Evolutionary conservation across 2,329 filamentous ascomycete species (phyloP).

Genomic region (Zalaria sp.): DNA sequence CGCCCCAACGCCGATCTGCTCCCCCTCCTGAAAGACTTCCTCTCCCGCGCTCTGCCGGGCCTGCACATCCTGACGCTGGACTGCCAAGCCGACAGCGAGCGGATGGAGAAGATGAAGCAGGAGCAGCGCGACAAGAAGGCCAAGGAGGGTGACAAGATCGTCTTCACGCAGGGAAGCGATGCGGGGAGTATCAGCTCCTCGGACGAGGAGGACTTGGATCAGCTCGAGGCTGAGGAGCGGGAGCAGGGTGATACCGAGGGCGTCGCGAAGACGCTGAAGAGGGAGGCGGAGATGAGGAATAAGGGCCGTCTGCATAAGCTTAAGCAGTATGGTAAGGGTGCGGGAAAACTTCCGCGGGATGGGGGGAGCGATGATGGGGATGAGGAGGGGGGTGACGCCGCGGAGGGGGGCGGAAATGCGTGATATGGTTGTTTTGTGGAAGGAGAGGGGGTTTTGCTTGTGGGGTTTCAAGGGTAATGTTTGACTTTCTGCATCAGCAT

Average conservation of each 20-base stretch:
- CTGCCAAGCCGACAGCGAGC: constrained; percentile 57
- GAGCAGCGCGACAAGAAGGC: constrained; percentile 64
- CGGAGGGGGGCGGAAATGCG: background rate
- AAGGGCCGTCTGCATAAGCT: constrained; percentile 2
- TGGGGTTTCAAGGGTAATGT: too few species aligned
- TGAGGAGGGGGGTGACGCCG: background rate
- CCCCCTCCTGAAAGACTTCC: constrained; percentile 54
- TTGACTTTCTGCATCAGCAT: too few species aligned
- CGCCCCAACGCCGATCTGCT: constrained; percentile 68
- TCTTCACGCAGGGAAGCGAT: constrained; percentile 39
- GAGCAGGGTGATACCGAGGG: background rate
- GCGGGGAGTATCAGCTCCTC: constrained; percentile 36
- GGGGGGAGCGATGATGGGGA: background rate
- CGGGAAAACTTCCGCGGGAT: background rate
- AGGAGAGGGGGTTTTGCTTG: too few species aligned
- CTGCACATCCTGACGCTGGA: constrained; percentile 61
- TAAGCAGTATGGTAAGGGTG: constrained; percentile 1
- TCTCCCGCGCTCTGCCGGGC: constrained; percentile 62
- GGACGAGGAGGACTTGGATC: constrained; percentile 45
- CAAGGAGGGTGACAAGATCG: constrained; percentile 35
- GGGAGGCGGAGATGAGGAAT: constrained; percentile 3
- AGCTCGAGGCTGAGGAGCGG: constrained; percentile 1
- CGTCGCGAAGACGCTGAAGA: constrained; percentile 3
- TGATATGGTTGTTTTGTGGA: too few species aligned
- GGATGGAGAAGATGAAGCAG: constrained; percentile 60